Base-by-base conservation (phyloP, 257 asterid genomes). In the Pogostemon cablin region DNA sequence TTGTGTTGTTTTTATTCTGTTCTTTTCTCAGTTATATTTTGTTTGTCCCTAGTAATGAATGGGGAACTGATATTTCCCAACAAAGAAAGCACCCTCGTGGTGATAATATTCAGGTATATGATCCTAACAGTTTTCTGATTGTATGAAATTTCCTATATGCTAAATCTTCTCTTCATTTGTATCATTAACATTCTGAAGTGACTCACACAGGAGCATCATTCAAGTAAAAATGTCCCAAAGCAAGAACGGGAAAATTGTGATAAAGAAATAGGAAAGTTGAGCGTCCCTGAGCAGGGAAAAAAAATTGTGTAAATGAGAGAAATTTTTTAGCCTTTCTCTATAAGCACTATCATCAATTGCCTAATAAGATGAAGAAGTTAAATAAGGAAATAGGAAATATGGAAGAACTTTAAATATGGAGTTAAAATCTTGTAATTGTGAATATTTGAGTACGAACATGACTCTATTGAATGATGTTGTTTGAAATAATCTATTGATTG, bases 1-100 rank as follows among this genome's bases (percentile, higher is more conserved):
- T n/a, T n/a, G n/a, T n/a, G n/a, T n/a, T n/a, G n/a, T n/a, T n/a
- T n/a, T n/a, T n/a, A n/a, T n/a, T n/a, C n/a, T n/a, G n/a, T n/a
- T n/a, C n/a, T n/a, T n/a, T n/a, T n/a, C n/a, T 15, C 15, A 0
- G 15, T 15, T 15, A 15, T 15, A 15, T 15, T 15, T 15, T 15
- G 15, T 15, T 15, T 15, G 15, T 15, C 15, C 15, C 15, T 15
- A 15, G 15, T 0, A 15, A 15, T 15, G 15, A 15, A 15, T 15
- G 15, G 0, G 0, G 15, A 15, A 15, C 15, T 15, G 15, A 15
- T 15, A 15, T 15, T 15, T 15, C 15, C 15, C 15, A 15, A 15
- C 15, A 15, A 15, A 15, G 98, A 85, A 92, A 90, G 83, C 93
- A 89, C 76, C 93, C 98, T 65, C 96, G 96, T 15, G 98, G 96